Evolutionary conservation across 108 stramenopile species (phyloP).

Genomic region (Schizochytrium sp.): DNA sequence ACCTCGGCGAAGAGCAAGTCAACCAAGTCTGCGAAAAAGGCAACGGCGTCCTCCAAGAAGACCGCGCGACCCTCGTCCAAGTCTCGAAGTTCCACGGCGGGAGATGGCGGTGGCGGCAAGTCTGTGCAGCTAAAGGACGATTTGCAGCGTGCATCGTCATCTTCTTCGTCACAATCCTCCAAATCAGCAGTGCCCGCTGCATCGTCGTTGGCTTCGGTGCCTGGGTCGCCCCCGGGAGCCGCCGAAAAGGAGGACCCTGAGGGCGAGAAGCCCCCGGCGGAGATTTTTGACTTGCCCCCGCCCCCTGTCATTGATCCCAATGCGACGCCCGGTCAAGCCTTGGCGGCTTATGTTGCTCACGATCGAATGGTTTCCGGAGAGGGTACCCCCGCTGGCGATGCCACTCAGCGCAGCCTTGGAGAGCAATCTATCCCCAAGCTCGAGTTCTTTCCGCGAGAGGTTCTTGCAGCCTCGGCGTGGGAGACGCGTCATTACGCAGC

Average conservation of each 20-base stretch:
- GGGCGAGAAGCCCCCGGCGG: not conserved
- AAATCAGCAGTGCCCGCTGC: no score
- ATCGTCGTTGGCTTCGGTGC: no score
- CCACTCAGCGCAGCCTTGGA: no score
- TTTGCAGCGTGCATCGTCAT: not conserved
- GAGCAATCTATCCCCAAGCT: not conserved
- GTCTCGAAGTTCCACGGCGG: not conserved
- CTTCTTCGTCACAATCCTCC: no score
- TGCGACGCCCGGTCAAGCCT: not conserved
- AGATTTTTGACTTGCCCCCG: not conserved
- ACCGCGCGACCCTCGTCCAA: not conserved
- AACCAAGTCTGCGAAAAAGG: not conserved
- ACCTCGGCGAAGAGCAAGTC: not conserved
- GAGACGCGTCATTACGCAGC: not conserved
- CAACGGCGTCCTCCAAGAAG: not conserved
- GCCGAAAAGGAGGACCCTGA: no score
- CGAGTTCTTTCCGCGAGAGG: not conserved
- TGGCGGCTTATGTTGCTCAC: not conserved
- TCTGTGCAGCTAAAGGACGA: not conserved
- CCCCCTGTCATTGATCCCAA: not conserved
- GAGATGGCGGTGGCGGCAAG: not conserved
- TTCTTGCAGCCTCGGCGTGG: not conserved
- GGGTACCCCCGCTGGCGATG: not conserved
- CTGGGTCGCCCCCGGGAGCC: no score
- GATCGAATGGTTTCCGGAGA: not conserved